phyloP scores from a whole-genome alignment of 75 land plant genomes.

The Larix kaempferi region DNA sequence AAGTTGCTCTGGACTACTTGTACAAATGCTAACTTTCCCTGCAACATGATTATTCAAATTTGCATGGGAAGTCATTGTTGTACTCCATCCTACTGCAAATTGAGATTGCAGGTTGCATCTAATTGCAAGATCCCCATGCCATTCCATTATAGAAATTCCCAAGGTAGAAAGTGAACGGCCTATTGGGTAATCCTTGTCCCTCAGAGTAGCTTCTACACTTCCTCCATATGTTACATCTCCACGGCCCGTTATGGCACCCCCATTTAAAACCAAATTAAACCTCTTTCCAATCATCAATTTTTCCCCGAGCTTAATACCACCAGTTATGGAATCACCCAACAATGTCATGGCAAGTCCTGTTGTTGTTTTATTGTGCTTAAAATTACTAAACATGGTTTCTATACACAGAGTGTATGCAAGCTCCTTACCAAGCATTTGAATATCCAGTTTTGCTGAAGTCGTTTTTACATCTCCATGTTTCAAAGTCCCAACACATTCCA shows the following conservation, averaged over 20 bases:
- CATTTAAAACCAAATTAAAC: constrained; percentile 61
- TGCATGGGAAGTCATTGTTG: constrained; percentile 58
- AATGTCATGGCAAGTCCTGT: constrained; percentile 67
- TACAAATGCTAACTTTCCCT: no score
- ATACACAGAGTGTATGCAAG: constrained; percentile 73
- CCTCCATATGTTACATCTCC: constrained; percentile 88
- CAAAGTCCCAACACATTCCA: constrained; percentile 79
- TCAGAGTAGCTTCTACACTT: constrained; percentile 68
- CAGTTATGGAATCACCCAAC: constrained; percentile 69
- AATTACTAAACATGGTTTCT: constrained; percentile 79
- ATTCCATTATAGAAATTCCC: constrained; percentile 76
- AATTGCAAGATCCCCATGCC: constrained; percentile 84
- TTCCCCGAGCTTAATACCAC: constrained; percentile 87
- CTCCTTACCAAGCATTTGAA: constrained; percentile 86
- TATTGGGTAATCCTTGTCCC: constrained; percentile 41
- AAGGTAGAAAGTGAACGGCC: constrained; percentile 66
- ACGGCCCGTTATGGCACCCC: constrained; percentile 73
- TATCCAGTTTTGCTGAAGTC: constrained; percentile 68
- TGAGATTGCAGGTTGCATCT: constrained; percentile 84
- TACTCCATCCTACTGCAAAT: constrained; percentile 56
- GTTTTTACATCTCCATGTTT: constrained; percentile 85
- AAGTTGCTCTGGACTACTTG: no score
- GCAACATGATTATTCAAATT: constrained; percentile 86
- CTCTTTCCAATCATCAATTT: constrained; percentile 69
- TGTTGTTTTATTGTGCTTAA: constrained; percentile 70